Percentiles rank a stretch among this genome's conserved stretches.
Evolutionary conservation across 345 rosid species (phyloP).

Genomic region (Rhodamnia argentea): DNA sequence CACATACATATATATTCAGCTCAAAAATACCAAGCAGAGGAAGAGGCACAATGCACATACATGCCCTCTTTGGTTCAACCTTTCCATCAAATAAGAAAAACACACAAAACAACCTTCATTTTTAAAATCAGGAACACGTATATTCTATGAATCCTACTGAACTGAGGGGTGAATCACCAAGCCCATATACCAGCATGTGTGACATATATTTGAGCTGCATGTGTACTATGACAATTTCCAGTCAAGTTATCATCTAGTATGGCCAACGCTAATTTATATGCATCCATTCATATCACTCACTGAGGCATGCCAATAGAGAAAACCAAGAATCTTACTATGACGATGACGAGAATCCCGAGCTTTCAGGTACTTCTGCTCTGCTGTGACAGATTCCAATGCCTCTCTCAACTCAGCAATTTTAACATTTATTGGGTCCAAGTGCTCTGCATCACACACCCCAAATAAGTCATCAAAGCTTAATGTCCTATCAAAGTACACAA

Average conservation of each 20-base stretch:
- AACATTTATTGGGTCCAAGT: constrained; percentile 85
- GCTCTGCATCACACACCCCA: constrained; percentile 37
- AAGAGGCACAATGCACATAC: not conserved
- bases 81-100: not conserved
- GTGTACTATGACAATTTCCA: not conserved
- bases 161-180: not conserved
- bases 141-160: not conserved
- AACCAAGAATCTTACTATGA: constrained; percentile 44
- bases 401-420: constrained; percentile 95
- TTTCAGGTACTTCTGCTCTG: constrained; percentile 91
- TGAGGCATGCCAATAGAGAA: not conserved
- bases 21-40: not conserved
- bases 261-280: not conserved
- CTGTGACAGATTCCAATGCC: constrained; percentile 80
- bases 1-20: not conserved
- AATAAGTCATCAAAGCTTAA: not conserved
- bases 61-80: not conserved
- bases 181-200: not conserved
- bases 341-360: constrained; percentile 94
- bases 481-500: not conserved
- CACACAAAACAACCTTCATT: not conserved
- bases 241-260: not conserved
- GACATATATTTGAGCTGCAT: not conserved
- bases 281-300: not conserved
- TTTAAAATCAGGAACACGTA: not conserved